Conservation (phyloP, 139 green algal species). For the Picochlorum sp. region DNA sequence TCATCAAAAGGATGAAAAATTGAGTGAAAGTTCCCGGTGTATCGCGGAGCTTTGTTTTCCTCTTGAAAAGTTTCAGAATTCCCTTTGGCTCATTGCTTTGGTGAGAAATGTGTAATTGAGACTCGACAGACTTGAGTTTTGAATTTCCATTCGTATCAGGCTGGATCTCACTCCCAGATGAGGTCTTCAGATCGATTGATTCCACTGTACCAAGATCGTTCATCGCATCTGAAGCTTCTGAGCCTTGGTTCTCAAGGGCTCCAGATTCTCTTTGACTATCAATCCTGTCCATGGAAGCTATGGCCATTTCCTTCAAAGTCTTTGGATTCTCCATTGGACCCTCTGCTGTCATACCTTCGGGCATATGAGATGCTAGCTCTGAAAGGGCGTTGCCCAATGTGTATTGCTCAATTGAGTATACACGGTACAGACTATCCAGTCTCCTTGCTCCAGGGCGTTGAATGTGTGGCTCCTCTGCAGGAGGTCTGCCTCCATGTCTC, state of each 20-base stretch:
- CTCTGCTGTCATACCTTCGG: slow-evolving; percentile 12
- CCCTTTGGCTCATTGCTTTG: no score
- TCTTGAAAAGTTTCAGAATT: background rate
- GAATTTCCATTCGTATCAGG: no score
- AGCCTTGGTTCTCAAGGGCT: background rate
- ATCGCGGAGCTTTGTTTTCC: slow-evolving; percentile 6
- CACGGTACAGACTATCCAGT: slow-evolving; percentile 22
- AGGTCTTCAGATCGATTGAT: background rate
- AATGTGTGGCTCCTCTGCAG: background rate
- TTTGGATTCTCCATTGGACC: background rate
- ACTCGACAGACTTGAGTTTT: no score
- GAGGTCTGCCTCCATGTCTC: slow-evolving; percentile 23
- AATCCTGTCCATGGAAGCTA: background rate
- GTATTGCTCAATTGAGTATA: slow-evolving; percentile 35
- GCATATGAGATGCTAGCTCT: slow-evolving; percentile 14
- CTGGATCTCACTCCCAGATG: background rate
- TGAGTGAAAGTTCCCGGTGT: slow-evolving; percentile 30
- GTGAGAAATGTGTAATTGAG: no score
- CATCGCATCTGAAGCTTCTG: background rate
- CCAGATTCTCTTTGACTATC: background rate
- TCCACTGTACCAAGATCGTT: background rate
- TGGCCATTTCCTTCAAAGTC: slow-evolving; percentile 16
- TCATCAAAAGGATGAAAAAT: slow-evolving; percentile 31
- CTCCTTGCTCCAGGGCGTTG: background rate
- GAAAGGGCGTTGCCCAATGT: slow-evolving; percentile 19